Evolutionary conservation across 2,329 filamentous ascomycete species (phyloP), one percentile per base, ranked within the genome.

Genomic region (Dactylella cylindrospora): DNA sequence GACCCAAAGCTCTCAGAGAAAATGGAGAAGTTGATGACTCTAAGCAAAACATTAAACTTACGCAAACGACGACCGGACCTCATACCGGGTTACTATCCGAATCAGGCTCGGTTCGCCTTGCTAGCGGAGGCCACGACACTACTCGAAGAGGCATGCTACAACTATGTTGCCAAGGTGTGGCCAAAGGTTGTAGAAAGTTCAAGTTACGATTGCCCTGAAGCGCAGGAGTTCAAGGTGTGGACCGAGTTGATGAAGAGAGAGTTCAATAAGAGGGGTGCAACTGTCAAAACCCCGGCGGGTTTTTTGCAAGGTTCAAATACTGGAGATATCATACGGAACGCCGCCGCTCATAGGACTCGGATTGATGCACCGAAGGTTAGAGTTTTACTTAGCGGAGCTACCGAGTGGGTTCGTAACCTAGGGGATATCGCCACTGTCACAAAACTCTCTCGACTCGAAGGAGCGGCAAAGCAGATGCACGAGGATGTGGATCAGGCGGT

Each of bases 141-240:
- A 17, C 38, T 62, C 6, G 57, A 62, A 15, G 46, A 62, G 19
- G 57, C 57, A 2, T 53, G 49, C 32, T 62, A 26, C 26, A 20
- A 33, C 8, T 62, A 47, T 23, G 15, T 62, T 8, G n/a, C 31
- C 4, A 36, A 28, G 32, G 50, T 26, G 13, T 39, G 43, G 10
- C 57, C 57, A 7, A 40, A 41, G 3, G 44, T 62, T 10, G 32
- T 35, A 2, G 23, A 32, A 20, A 54, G 57, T 49, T 43, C 49
- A 10, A 31, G 19, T 7, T 62, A 29, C 35, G 57, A 62, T 29
- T 54, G 57, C 36, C 57, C 57, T 5, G 57, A 62, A 28, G 57
- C 57, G 1, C 57, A 62, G 32, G 57, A 62, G 25, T 54, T 49
- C 32, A 62, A 62, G 22, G 20, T 15, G 5, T 62, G 57, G 57